phyloP scores from a whole-genome alignment of 805 yeast genomes.

The Yamadazyma akitaensis region DNA sequence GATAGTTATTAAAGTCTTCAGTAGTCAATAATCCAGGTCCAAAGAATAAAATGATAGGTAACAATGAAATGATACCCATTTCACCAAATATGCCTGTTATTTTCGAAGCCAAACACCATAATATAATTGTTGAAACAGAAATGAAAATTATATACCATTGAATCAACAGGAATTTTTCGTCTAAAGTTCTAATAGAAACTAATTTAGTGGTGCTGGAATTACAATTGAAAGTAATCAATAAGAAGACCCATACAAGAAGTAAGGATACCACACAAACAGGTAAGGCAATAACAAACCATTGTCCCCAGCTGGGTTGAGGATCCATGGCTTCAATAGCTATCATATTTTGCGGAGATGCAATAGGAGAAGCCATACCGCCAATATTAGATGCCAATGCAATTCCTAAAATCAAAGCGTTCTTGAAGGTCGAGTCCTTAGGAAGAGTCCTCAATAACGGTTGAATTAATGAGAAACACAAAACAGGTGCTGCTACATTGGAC shows the following conservation, averaged over 20 bases:
- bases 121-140: constrained; percentile 65
- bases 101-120: constrained; percentile 88
- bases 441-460: constrained; percentile 46
- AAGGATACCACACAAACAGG: constrained; percentile 44
- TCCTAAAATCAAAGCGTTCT: constrained; percentile 41
- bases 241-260: constrained; percentile 45
- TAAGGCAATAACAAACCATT: constrained; percentile 52
- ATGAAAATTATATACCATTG: constrained; percentile 76
- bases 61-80: constrained; percentile 92
- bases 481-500: constrained; percentile 56
- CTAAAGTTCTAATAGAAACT: constrained; percentile 55
- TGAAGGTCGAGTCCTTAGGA: constrained; percentile 39
- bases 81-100: constrained; percentile 79
- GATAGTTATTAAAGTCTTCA: constrained; percentile 91
- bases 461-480: constrained; percentile 48
- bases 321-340: constrained; percentile 51
- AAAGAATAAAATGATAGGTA: constrained; percentile 87
- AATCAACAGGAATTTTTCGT: constrained; percentile 63
- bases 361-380: constrained; percentile 56
- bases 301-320: constrained; percentile 55
- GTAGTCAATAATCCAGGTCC: constrained; percentile 85
- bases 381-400: constrained; percentile 51
- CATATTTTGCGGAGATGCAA: constrained; percentile 54
- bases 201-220: constrained; percentile 45
- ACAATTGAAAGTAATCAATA: constrained; percentile 54